Percentiles rank a stretch among this genome's conserved stretches.
Conservation (phyloP, 225 moss, liverwort and hornwort species). For the Pseudisothecium myosuroides region DNA sequence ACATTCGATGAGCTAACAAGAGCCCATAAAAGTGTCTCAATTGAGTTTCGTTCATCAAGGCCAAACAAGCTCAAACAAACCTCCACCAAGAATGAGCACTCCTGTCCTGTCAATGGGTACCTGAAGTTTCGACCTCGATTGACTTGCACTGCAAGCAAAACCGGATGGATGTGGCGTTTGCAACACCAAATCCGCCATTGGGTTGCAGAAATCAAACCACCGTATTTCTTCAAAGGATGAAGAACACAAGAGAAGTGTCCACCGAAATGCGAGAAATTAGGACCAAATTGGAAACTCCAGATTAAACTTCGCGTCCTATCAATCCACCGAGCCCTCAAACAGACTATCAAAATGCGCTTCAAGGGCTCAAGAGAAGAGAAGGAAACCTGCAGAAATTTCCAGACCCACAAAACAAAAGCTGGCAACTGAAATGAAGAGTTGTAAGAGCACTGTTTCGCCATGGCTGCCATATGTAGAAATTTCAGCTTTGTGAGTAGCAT, state of each 20-base stretch:
- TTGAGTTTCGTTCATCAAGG: not conserved
- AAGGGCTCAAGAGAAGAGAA: not conserved
- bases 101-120: not conserved
- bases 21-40: not conserved
- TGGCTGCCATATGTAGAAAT: not conserved
- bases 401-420: not conserved
- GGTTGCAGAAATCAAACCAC: not conserved
- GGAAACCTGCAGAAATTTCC: not conserved
- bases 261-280: not conserved
- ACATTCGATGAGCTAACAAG: not conserved
- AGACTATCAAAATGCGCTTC: not conserved
- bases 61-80: not conserved
- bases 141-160: not conserved
- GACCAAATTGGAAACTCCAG: not conserved
- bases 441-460: not conserved
- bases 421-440: not conserved
- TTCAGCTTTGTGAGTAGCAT: not conserved
- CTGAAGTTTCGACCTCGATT: not conserved
- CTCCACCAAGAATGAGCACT: not conserved
- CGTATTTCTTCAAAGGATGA: not conserved
- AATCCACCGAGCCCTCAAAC: not conserved
- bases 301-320: not conserved
- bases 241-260: not conserved
- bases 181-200: constrained; percentile 19
- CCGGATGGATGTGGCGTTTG: not conserved